phyloP scores from a whole-genome alignment of 2,329 filamentous ascomycete genomes.

The Lachnellula hyalina region DNA sequence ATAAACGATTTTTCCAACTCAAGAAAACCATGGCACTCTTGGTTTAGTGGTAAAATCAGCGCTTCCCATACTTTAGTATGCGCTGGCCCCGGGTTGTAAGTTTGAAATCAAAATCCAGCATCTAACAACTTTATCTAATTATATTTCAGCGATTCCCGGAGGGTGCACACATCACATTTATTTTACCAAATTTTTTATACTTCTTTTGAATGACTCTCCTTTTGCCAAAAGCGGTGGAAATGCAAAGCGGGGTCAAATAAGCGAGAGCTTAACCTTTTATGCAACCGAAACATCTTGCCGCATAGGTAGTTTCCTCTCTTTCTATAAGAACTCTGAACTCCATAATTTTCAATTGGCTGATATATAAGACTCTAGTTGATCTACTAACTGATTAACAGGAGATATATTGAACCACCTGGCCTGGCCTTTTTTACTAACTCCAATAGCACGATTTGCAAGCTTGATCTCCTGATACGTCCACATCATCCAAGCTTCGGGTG shows the following conservation, averaged over 20 bases:
- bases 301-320: no score
- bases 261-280: no score
- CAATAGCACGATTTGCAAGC: background rate
- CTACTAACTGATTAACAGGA: background rate
- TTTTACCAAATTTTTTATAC: conserved; percentile 4
- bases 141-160: conserved; percentile 30
- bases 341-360: background rate
- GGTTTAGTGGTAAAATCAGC: conserved; percentile 34
- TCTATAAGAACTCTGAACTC: no score
- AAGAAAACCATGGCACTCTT: conserved; percentile 20
- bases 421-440: background rate
- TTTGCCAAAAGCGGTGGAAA: background rate
- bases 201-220: background rate
- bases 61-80: conserved; percentile 31
- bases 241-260: no score
- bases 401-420: background rate
- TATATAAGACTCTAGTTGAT: no score
- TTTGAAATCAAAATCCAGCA: background rate
- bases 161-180: conserved; percentile 4
- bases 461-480: background rate
- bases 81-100: conserved; percentile 27
- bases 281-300: no score
- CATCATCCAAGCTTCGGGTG: background rate
- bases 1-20: no score
- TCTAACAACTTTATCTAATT: background rate